Conservation (phyloP, 139 green algal species). For the Edaphochlamys debaryana region DNA sequence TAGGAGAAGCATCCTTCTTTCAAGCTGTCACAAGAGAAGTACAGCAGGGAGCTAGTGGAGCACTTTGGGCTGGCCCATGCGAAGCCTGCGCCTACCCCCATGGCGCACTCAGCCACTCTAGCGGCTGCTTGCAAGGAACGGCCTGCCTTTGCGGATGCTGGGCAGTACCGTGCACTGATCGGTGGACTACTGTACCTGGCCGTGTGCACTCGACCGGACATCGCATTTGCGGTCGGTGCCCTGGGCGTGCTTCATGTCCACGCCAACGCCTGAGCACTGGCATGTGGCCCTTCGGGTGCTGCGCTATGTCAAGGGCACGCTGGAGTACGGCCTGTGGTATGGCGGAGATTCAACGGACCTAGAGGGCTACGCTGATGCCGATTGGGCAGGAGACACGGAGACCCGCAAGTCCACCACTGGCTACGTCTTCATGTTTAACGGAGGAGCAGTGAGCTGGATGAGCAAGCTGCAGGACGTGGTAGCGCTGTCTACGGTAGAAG, state of each 20-base stretch:
- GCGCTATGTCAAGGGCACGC: conserved; percentile 46
- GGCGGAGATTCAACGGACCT: background rate
- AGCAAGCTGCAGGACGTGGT: background rate
- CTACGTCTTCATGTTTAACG: background rate
- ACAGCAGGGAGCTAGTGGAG: background rate
- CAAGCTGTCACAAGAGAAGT: background rate
- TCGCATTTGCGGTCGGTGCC: conserved; percentile 52
- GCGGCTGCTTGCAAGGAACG: background rate
- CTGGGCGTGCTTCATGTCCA: background rate
- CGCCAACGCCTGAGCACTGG: conserved; percentile 48
- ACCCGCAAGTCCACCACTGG: conserved; percentile 40
- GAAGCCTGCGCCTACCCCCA: background rate
- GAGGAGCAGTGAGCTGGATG: background rate
- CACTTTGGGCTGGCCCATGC: background rate
- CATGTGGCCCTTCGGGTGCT: conserved; percentile 43
- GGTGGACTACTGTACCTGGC: conserved; percentile 49
- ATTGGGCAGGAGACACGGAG: conserved; percentile 53
- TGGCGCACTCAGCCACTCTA: background rate
- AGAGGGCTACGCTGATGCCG: conserved; percentile 58
- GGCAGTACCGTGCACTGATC: conserved; percentile 31
- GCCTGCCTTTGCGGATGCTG: background rate
- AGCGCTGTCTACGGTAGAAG: background rate
- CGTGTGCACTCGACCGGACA: conserved; percentile 54
- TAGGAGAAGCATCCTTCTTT: background rate
- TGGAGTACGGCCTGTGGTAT: conserved; percentile 30